These are phyloP conservation scores for Fusarium brachygibbosum DNA, from an alignment of 2,329 filamentous ascomycete genomes.

Conservation along the genomic window DNA sequence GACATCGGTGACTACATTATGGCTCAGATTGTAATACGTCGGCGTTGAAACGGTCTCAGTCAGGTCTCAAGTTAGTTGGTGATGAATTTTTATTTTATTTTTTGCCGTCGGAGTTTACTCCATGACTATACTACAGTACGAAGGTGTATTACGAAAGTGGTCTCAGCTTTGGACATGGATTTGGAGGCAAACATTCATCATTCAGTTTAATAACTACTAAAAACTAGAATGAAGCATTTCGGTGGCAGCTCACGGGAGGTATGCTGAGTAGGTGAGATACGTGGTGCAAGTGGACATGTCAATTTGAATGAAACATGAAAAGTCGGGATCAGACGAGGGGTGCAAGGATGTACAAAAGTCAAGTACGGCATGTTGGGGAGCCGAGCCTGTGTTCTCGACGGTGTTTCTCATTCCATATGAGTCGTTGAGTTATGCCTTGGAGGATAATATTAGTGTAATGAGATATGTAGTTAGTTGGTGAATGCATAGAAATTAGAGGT, in stretches of 20 bases:
- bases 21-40: conserved; percentile 11
- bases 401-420: conserved; percentile 29
- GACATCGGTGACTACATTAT: conserved; percentile 1
- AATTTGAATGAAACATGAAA: conserved; percentile 38
- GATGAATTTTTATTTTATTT: conserved; percentile 13
- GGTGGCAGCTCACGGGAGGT: conserved; percentile 4
- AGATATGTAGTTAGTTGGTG: conserved; percentile 9
- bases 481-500: conserved; percentile 15
- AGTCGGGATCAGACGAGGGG: conserved; percentile 11
- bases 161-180: not conserved
- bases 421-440: conserved; percentile 6
- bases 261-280: conserved; percentile 14
- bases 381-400: conserved; percentile 14
- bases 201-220: not conserved
- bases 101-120: conserved; percentile 12
- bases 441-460: conserved; percentile 1
- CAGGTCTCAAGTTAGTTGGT: conserved; percentile 19
- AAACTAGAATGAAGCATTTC: not conserved
- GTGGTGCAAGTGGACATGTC: conserved; percentile 30
- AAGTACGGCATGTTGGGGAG: conserved; percentile 8
- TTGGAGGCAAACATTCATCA: not conserved
- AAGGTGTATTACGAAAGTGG: conserved; percentile 6
- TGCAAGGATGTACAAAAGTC: conserved; percentile 20
- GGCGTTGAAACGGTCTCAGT: conserved; percentile 25
- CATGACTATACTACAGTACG: not conserved